phyloP scores from a whole-genome alignment of 805 yeast species.

The Diddensiella santjacobensis region DNA sequence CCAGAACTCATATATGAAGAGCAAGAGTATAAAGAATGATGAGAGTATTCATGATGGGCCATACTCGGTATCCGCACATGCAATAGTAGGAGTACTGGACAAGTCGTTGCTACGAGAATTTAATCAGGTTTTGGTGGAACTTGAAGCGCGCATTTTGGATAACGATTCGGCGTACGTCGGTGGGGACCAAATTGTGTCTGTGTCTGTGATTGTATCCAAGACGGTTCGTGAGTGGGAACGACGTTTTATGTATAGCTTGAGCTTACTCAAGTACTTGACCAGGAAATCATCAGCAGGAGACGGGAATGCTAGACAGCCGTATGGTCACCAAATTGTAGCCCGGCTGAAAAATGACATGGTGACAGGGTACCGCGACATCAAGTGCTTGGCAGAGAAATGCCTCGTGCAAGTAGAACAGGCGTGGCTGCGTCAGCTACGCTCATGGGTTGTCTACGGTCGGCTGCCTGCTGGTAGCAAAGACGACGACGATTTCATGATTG shows the following conservation, averaged over 20 bases:
- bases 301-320: slow-evolving; percentile 5
- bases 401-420: slow-evolving; percentile 17
- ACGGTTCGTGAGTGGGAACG: slow-evolving; percentile 22
- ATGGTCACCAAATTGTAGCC: slow-evolving; percentile 12
- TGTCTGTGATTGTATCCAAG: slow-evolving; percentile 16
- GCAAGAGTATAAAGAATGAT: slow-evolving; percentile 1
- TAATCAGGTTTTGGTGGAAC: slow-evolving; percentile 10
- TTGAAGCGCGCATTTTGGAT: slow-evolving; percentile 19
- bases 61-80: slow-evolving; percentile 14
- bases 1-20: slow-evolving; percentile 11
- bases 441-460: slow-evolving; percentile 25
- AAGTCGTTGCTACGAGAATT: slow-evolving; percentile 13
- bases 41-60: slow-evolving; percentile 9
- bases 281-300: neutral
- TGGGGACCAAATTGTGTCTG: slow-evolving; percentile 16
- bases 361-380: slow-evolving; percentile 16
- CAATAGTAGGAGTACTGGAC: slow-evolving; percentile 12
- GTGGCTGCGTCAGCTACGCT: slow-evolving; percentile 21
- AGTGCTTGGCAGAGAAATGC: slow-evolving; percentile 13
- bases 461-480: slow-evolving; percentile 10
- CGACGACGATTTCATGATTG: slow-evolving; percentile 20
- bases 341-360: slow-evolving; percentile 13
- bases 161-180: slow-evolving; percentile 21
- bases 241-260: slow-evolving; percentile 15
- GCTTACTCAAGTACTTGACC: slow-evolving; percentile 13